Percentiles rank a stretch among this genome's conserved stretches.
Evolutionary conservation across 352 stramenopile species (phyloP).

Genomic region (Elongisporangium undulatum): DNA sequence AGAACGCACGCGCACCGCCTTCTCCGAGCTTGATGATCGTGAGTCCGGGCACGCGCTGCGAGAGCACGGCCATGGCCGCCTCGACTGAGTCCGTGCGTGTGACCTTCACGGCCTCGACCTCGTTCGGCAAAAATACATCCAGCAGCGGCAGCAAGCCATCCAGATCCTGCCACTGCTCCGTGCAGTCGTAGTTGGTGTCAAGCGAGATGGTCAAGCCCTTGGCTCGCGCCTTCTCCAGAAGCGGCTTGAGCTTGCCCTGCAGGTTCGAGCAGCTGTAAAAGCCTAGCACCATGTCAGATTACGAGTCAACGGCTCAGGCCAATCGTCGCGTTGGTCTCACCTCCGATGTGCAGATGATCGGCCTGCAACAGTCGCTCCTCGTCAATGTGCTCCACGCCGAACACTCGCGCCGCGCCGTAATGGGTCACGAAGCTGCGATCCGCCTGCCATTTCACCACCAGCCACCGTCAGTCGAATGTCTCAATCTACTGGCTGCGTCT

Average conservation of each 20-base stretch:
- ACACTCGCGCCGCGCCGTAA: constrained; percentile 63
- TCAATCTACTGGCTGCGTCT: not conserved
- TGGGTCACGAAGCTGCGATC: constrained; percentile 84
- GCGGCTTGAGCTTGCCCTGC: constrained; percentile 45
- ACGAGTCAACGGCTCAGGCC: not conserved
- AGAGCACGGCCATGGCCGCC: constrained; percentile 50
- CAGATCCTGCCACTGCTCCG: constrained; percentile 57
- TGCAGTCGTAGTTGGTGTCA: constrained; percentile 83
- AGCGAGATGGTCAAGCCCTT: constrained; percentile 73
- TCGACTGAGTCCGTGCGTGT: constrained; percentile 39
- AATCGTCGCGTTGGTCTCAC: constrained; percentile 11
- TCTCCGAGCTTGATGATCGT: constrained; percentile 72
- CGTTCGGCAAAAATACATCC: constrained; percentile 82
- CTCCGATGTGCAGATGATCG: constrained; percentile 74
- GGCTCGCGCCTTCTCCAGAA: constrained; percentile 49
- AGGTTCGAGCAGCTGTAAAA: constrained; percentile 78
- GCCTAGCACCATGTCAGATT: constrained; percentile 12
- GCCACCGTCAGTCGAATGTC: constrained; percentile 1
- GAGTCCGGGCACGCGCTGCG: constrained; percentile 29
- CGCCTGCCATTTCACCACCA: constrained; percentile 19
- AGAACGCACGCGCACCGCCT: constrained; percentile 48
- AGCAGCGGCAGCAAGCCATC: constrained; percentile 60
- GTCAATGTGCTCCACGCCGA: constrained; percentile 67
- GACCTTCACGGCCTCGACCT: constrained; percentile 75
- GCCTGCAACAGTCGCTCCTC: constrained; percentile 46